phyloP scores from a whole-genome alignment of 768 basidiomycete species.

The Strobilomyces confusus region DNA sequence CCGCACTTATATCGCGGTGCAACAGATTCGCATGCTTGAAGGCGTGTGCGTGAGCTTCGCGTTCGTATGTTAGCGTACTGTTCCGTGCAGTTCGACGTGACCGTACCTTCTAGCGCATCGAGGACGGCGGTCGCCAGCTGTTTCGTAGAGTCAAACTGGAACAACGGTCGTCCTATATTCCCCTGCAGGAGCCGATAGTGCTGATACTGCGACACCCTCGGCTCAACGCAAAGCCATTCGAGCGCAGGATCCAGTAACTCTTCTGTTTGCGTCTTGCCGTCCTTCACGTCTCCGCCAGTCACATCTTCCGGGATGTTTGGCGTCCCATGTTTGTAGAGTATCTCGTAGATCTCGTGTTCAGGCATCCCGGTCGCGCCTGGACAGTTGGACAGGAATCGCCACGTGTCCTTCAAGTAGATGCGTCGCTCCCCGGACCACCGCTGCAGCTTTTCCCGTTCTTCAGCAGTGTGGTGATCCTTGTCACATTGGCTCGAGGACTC shows the following conservation, averaged over 20 bases:
- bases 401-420: conserved; percentile 7
- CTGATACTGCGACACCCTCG: not conserved
- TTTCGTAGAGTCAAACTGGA: not conserved
- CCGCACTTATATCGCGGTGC: conserved; percentile 28
- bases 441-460: too few species aligned
- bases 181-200: not conserved
- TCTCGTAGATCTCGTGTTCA: conserved; percentile 8
- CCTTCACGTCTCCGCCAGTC: not conserved
- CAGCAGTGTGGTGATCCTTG: not conserved
- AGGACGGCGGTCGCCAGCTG: not conserved
- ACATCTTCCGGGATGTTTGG: conserved; percentile 3
- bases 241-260: not conserved
- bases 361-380: not conserved
- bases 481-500: too few species aligned
- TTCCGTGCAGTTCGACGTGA: too few species aligned
- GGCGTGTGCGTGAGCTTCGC: conserved; percentile 21
- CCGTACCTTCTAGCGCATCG: not conserved
- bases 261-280: not conserved
- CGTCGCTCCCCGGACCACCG: too few species aligned
- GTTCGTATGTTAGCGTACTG: not conserved
- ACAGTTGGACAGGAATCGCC: not conserved
- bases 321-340: not conserved
- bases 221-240: not conserved
- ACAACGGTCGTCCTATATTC: not conserved
- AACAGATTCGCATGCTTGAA: conserved; percentile 12